Evolutionary conservation across 2,329 filamentous ascomycete species (phyloP).

Genomic region (Xylaria polymorpha): DNA sequence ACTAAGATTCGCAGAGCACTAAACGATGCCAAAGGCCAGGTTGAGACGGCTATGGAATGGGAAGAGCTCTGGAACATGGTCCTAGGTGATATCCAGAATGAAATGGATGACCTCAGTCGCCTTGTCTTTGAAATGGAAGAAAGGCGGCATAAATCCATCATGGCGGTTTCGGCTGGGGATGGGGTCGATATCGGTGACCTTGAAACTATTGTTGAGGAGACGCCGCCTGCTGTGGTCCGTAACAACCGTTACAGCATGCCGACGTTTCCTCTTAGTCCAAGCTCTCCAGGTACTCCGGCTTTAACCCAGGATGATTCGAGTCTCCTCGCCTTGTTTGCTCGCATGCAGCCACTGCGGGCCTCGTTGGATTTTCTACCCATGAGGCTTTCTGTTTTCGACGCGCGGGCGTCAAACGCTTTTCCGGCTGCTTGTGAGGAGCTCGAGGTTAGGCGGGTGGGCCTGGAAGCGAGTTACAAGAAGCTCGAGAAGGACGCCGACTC

Average conservation of each 20-base stretch:
- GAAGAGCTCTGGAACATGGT: conserved; percentile 96
- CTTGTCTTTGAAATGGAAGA: conserved; percentile 99
- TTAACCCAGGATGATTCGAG: conserved; percentile 84
- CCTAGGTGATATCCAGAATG: conserved; percentile 89
- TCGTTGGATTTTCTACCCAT: conserved; percentile 96
- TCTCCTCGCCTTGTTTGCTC: conserved; percentile 88
- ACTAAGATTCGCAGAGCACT: conserved; percentile 81
- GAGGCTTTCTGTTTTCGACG: conserved; percentile 87
- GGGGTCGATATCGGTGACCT: conserved; percentile 85
- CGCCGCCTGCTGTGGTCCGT: conserved; percentile 67
- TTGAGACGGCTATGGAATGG: conserved; percentile 99
- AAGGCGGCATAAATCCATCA: conserved; percentile 82
- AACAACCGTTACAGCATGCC: conserved; percentile 77
- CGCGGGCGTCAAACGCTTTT: conserved; percentile 80
- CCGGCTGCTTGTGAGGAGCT: conserved; percentile 92
- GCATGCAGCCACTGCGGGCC: conserved; percentile 93
- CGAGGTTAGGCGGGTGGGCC: conserved; percentile 75
- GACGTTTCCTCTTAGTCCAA: conserved; percentile 71
- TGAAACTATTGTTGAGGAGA: conserved; percentile 93
- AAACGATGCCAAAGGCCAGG: conserved; percentile 84
- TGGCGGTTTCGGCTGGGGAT: conserved; percentile 70
- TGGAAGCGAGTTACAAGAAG: conserved; percentile 89
- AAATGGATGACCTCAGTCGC: conserved; percentile 80
- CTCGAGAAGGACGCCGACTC: conserved; percentile 92
- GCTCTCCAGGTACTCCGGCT: conserved; percentile 67